Percentiles rank a stretch among this genome's conserved stretches.
These are phyloP conservation scores for Aspergillus glaucus DNA, from an alignment of 2,329 filamentous ascomycete species.

Conservation along the genomic window DNA sequence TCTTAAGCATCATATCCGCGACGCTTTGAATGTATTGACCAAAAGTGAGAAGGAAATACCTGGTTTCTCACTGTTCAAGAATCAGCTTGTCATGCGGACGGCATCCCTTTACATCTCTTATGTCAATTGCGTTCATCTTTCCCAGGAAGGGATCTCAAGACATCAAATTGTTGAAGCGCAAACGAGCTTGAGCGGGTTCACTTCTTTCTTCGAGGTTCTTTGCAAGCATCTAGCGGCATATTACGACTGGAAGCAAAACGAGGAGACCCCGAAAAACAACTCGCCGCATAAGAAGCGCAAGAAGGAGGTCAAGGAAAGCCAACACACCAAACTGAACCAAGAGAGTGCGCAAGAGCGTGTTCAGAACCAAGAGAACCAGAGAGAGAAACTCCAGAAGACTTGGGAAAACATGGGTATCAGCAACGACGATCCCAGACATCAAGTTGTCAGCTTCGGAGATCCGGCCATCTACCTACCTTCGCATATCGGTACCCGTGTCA, in stretches of 20 bases:
- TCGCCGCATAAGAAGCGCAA: conserved; percentile 44
- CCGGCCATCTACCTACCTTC: conserved; percentile 51
- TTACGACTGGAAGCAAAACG: conserved; percentile 8
- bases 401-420: conserved; percentile 26
- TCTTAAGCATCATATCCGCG: conserved; percentile 8
- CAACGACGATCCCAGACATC: conserved; percentile 38
- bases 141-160: conserved; percentile 14
- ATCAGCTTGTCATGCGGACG: conserved; percentile 17
- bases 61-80: conserved; percentile 4
- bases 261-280: conserved; percentile 6
- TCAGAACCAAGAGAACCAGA: conserved; percentile 50
- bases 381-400: conserved; percentile 25
- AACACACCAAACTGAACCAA: conserved; percentile 49
- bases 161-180: conserved; percentile 17
- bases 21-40: conserved; percentile 12
- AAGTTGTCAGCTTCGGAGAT: conserved; percentile 41
- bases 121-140: conserved; percentile 18
- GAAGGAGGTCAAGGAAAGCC: conserved; percentile 43
- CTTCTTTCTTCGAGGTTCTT: conserved; percentile 26
- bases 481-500: conserved; percentile 60
- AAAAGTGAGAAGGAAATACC: conserved; percentile 3
- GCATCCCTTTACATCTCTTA: conserved; percentile 28
- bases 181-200: conserved; percentile 18
- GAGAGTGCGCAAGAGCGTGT: conserved; percentile 50
- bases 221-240: conserved; percentile 14